Base-by-base conservation (phyloP, 352 stramenopile genomes). In the Phytophthora litchii region DNA sequence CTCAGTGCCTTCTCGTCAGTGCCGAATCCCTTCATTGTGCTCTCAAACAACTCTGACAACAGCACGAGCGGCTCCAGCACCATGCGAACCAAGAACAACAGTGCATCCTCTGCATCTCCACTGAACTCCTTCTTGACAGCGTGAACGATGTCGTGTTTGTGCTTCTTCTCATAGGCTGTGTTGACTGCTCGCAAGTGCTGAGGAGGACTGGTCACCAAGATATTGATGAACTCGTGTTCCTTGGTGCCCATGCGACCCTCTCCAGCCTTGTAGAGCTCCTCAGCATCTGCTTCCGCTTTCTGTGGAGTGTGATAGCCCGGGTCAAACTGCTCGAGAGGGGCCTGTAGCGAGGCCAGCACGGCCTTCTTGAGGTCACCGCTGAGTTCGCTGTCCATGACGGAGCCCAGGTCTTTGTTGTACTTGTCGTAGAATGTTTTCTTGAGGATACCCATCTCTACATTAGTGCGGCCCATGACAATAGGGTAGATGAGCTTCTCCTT, bases 371-470 rank as follows among this genome's bases (percentile, higher is more conserved):
- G 76, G 67, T 93, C 83, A 19, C 83, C 83, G 21, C 78, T 62
- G 10, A 93, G 64, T 27, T 93, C 83, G 40, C 62, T 64, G 54
- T 87, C 68, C 50, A 91, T 58, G 27, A 71, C 65, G 29, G 83
- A 76, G 27, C 72, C 73, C 42, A 93, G 59, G 40, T 93, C 83
- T 34, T 86, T 67, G 45, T 64, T 60, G 68, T 78, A 74, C 40
- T 86, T 43, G 29, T 88, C 75, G 49, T 80, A 91, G 68, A 78
- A 93, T 0, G 83, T 86, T 66, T 89, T 88, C 71, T 91, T 91
- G 43, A 93, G 74, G 57, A 93, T 90, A 57, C 68, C 68, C 42
- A 93, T 76, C 58, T 93, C 83, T 9, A 64, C 64, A 57, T 89
- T 88, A 3, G 83, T 89, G 55, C 83, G 76, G 23, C 80, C 80